Percentiles rank a stretch among this genome's conserved stretches.
Conservation (phyloP, 139 green algal species). For the Desmodesmus armatus region DNA sequence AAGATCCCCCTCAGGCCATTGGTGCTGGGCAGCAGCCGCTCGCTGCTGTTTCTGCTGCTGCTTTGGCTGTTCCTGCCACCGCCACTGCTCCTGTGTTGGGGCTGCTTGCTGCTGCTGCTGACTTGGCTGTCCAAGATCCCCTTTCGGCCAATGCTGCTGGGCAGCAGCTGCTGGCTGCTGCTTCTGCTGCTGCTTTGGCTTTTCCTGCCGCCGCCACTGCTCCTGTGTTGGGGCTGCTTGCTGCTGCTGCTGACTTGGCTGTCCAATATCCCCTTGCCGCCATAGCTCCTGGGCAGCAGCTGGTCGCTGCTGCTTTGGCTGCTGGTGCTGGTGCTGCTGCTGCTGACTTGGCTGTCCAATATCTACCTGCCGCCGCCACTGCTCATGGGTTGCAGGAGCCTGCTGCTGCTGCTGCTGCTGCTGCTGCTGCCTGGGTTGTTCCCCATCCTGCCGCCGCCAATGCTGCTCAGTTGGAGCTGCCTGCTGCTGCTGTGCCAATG, state of each 20-base stretch:
- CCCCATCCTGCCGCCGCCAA: neutral
- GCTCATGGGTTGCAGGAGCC: neutral
- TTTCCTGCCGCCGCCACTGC: neutral
- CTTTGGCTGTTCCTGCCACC: neutral
- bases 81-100: too few relatives aligned
- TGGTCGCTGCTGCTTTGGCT: too few relatives aligned
- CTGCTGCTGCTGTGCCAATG: conserved; percentile 26
- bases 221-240: too few relatives aligned
- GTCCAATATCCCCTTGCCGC: neutral
- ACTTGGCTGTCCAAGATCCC: neutral
- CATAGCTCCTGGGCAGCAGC: neutral
- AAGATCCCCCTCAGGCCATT: too few relatives aligned
- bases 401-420: conserved; percentile 1
- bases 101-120: neutral
- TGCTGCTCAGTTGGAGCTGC: conserved; percentile 3
- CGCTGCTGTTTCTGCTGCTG: too few relatives aligned
- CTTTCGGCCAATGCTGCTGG: neutral
- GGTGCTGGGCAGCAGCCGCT: too few relatives aligned
- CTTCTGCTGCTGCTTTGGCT: neutral
- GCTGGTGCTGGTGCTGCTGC: neutral
- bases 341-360: neutral
- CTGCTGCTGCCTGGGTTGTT: neutral
- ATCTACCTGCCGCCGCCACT: too few relatives aligned
- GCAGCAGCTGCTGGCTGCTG: neutral
- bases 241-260: neutral